These are phyloP conservation scores for Pistacia atlantica DNA, from an alignment of 345 rosid genomes.

Conservation along the genomic window DNA sequence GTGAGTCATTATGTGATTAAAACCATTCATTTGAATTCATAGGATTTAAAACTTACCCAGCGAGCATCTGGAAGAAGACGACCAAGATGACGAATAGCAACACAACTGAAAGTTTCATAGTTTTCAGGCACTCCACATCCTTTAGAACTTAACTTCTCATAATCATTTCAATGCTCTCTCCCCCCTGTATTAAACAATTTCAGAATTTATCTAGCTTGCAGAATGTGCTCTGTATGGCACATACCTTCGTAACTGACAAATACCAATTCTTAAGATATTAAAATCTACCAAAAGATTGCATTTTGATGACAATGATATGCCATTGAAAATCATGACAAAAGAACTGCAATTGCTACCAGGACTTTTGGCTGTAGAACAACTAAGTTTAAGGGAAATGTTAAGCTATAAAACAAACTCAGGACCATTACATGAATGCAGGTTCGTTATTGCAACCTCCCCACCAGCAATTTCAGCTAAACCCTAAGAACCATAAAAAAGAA, in stretches of 20 bases:
- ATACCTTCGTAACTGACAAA: conserved; percentile 49
- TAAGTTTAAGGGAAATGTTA: conserved; percentile 30
- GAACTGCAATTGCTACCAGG: conserved; percentile 18
- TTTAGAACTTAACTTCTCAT: conserved; percentile 47
- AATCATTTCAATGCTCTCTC: conserved; percentile 62
- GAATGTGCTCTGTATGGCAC: neutral
- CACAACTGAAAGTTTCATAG: conserved; percentile 53
- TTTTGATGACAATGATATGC: neutral
- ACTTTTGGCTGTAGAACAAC: conserved; percentile 6
- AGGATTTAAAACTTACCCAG: conserved; percentile 52
- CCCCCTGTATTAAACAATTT: conserved; percentile 49
- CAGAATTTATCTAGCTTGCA: neutral
- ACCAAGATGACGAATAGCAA: conserved; percentile 72
- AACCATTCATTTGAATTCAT: neutral
- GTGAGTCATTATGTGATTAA: neutral
- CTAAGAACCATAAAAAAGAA: no score
- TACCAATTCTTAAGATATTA: conserved; percentile 11
- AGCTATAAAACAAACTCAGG: conserved; percentile 55
- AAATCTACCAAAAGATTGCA: neutral
- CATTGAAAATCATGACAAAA: neutral
- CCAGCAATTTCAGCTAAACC: conserved; percentile 56
- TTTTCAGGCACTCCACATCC: conserved; percentile 47
- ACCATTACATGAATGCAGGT: conserved; percentile 67
- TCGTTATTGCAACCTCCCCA: conserved; percentile 65
- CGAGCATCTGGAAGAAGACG: conserved; percentile 84